These are phyloP conservation scores for Kickxella alabastrina DNA, from an alignment of 192 early-diverging fungal genomes.

Conservation along the genomic window DNA sequence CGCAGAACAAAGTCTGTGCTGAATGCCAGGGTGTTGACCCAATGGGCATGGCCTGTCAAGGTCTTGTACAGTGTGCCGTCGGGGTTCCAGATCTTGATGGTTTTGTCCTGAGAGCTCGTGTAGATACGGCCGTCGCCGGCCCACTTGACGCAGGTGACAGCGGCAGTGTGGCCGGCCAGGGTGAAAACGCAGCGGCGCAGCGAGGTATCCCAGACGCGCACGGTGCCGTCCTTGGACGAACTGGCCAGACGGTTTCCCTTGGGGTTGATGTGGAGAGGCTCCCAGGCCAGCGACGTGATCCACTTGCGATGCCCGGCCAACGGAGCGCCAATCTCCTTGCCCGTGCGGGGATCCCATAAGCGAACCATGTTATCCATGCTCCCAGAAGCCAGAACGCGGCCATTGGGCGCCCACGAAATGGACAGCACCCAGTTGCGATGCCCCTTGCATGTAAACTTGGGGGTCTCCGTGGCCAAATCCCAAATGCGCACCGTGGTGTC, in stretches of 20 bases:
- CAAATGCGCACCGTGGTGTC: slow-evolving; percentile 94
- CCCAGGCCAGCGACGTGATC: slow-evolving; percentile 91
- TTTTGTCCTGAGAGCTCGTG: slow-evolving; percentile 88
- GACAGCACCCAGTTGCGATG: slow-evolving; percentile 92
- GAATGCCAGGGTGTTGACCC: slow-evolving; percentile 92
- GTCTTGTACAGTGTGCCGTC: slow-evolving; percentile 82
- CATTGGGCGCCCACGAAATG: slow-evolving; percentile 92
- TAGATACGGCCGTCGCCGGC: slow-evolving; percentile 94
- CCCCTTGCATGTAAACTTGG: slow-evolving; percentile 73
- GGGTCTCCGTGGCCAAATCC: slow-evolving; percentile 98
- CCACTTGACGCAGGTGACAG: slow-evolving; percentile 94
- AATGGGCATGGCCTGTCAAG: slow-evolving; percentile 91
- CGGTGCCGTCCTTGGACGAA: slow-evolving; percentile 89
- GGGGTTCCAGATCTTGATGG: slow-evolving; percentile 90
- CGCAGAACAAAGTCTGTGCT: slow-evolving; percentile 88
- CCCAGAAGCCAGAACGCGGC: slow-evolving; percentile 78
- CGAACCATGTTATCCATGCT: slow-evolving; percentile 90
- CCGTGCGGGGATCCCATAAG: slow-evolving; percentile 87
- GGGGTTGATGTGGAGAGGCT: slow-evolving; percentile 83
- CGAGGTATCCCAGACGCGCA: slow-evolving; percentile 90
- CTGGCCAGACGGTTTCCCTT: slow-evolving; percentile 77
- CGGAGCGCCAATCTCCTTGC: slow-evolving; percentile 69
- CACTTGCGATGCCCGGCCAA: slow-evolving; percentile 83
- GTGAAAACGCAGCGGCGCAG: slow-evolving; percentile 69
- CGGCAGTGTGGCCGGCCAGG: slow-evolving; percentile 85